Conservation (phyloP, 2,329 filamentous ascomycete species). For the Zalaria sp. region DNA sequence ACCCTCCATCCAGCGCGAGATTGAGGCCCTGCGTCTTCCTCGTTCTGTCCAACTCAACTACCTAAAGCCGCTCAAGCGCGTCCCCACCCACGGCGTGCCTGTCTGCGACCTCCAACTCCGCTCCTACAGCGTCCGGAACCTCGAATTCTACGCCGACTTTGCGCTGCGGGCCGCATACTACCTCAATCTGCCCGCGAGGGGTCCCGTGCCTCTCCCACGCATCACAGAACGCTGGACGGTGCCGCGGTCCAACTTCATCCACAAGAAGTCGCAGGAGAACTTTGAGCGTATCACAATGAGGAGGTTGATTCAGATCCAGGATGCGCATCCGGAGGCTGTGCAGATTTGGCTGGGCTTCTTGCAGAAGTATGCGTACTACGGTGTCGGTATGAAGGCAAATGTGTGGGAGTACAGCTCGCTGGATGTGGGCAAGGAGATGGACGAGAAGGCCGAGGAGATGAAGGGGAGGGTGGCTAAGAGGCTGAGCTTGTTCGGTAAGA, state of each 20-base stretch:
- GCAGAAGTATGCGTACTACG: constrained; percentile 82
- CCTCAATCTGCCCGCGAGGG: constrained; percentile 70
- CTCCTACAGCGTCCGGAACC: constrained; percentile 76
- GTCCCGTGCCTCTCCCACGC: constrained; percentile 72
- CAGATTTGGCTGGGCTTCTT: constrained; percentile 87
- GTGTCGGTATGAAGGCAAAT: constrained; percentile 98
- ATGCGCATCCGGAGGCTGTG: constrained; percentile 78
- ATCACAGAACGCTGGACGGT: constrained; percentile 93
- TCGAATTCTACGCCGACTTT: constrained; percentile 92
- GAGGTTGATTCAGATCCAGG: constrained; percentile 79
- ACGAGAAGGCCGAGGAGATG: constrained; percentile 17
- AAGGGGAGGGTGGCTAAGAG: constrained; percentile 13
- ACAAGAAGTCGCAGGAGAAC: constrained; percentile 97
- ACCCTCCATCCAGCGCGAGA: constrained; percentile 10
- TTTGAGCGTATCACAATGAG: constrained; percentile 84
- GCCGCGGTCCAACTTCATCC: constrained; percentile 74
- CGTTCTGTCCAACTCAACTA: constrained; percentile 75
- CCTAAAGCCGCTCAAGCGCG: constrained; percentile 66
- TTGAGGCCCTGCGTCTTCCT: constrained; percentile 45
- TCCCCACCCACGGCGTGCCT: constrained; percentile 62
- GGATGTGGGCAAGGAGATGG: constrained; percentile 18
- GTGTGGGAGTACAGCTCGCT: constrained; percentile 70
- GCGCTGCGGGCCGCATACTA: constrained; percentile 91
- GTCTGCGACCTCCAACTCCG: constrained; percentile 85
- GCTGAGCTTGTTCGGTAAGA: constrained; percentile 14